Base-by-base conservation (phyloP, 2,329 filamentous ascomycete species). In the Monosporascus sp. region DNA sequence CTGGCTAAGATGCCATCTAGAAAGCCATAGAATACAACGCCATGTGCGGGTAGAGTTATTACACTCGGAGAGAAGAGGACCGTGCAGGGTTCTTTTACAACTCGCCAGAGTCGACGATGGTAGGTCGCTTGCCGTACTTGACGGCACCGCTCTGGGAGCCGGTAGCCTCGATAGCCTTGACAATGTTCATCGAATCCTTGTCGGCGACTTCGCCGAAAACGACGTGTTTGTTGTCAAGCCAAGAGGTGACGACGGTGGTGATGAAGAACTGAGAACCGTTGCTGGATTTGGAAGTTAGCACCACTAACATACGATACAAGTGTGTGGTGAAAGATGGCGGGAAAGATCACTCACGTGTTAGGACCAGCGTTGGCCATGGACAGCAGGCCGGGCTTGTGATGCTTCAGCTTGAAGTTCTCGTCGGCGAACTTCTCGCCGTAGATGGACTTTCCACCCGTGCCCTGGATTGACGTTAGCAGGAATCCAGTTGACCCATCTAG, bases 191-290 rank as follows among this genome's bases (percentile, higher is more conserved):
- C 53, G 74, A 77, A 45, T 71, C 60, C 1, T 70, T 55, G 58
- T 80, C 77, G 54, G 75, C 75, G 47, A 92, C 87, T 76, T 89
- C 79, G 70, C 89, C 90, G 75, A 92, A 92, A 70, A 91, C 88
- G 73, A 91, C 88, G 80, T 94, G 89, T 72, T 87, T 87, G 68
- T 83, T 83, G 71, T 94, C 82, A 63, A 94, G 80, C 81, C 96
- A 96, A 52, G 86, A 85, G 56, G 94, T 97, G 55, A 85, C 81
- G 49, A 96, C 90, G 52, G 93, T 97, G 66, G 93, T 97, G 70
- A 97, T 78, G 81, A 97, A 97, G 82, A 97, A 97, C 75, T 97
- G 93, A 49, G 90, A 96, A 66, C 94, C 94, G 77, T 99, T 99
- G 73, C 94, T 96, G 58, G 75, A 75, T 25, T 24, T 76, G 75